phyloP scores from a whole-genome alignment of 345 rosid genomes.

The Odontarrhena argentea region DNA sequence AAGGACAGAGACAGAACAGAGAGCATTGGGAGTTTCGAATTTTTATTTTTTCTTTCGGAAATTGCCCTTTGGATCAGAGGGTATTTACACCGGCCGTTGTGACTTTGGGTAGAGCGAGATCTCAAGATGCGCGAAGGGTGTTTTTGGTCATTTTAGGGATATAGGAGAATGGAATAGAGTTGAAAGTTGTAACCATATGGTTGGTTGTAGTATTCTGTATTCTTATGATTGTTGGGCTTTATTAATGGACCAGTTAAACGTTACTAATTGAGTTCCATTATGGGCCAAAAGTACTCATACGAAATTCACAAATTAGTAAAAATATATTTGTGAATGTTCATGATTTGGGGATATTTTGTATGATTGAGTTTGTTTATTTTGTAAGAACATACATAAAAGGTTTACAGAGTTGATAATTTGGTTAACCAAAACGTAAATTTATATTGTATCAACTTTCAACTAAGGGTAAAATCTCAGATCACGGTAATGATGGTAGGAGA shows the following conservation, averaged over 20 bases:
- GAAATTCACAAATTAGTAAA: no score
- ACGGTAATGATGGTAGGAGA: no score
- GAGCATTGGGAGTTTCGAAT: slow-evolving; percentile 37
- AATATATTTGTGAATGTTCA: no score
- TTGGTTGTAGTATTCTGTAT: no score
- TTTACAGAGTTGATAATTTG: no score
- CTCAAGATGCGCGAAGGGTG: slow-evolving; percentile 42
- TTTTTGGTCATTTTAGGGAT: slow-evolving; percentile 1
- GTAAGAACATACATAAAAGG: no score
- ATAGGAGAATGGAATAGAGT: neutral
- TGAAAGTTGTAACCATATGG: neutral
- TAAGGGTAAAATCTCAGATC: no score
- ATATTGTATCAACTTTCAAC: no score
- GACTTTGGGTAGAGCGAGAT: neutral
- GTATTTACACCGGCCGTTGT: slow-evolving; percentile 43
- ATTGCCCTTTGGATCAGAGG: slow-evolving; percentile 5
- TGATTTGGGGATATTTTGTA: no score
- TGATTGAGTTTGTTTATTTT: no score
- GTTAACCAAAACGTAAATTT: no score
- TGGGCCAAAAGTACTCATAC: neutral
- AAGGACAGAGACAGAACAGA: slow-evolving; percentile 31
- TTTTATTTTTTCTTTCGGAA: neutral
- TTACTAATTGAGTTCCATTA: neutral
- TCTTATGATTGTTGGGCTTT: neutral
- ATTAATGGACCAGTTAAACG: neutral